These are phyloP conservation scores for Ceratobasidium sp. DNA, from an alignment of 1,284 basidiomycete species.

Conservation along the genomic window DNA sequence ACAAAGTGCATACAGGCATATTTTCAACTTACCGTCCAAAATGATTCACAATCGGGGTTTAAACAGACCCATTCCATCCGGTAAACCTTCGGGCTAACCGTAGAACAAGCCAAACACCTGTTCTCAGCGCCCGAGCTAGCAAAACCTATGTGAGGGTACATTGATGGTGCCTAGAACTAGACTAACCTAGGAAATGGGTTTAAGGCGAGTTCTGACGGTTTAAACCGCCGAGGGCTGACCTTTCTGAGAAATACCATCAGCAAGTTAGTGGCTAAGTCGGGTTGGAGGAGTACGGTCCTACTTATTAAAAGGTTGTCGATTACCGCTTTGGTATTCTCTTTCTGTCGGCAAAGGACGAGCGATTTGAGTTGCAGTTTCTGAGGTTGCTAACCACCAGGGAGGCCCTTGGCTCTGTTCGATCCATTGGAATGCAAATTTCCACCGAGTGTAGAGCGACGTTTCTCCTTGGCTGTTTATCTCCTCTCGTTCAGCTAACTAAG, in stretches of 20 bases:
- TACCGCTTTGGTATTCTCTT: not conserved
- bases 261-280: not conserved
- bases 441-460: slow-evolving; percentile 23
- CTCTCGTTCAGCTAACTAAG: slow-evolving; percentile 25
- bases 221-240: not conserved
- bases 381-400: slow-evolving; percentile 33
- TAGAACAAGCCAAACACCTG: not conserved
- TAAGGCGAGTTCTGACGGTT: not conserved
- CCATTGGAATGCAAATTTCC: slow-evolving; percentile 44
- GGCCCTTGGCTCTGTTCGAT: slow-evolving; percentile 37
- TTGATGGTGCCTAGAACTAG: not conserved
- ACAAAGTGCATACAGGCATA: not conserved
- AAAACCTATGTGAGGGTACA: not conserved
- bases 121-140: not conserved
- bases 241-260: not conserved
- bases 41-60: slow-evolving; percentile 36
- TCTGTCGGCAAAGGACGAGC: not conserved
- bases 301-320: slow-evolving; percentile 8
- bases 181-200: slow-evolving; percentile 27
- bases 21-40: slow-evolving; percentile 25
- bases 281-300: not conserved
- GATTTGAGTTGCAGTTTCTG: not conserved
- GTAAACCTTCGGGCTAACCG: slow-evolving; percentile 38
- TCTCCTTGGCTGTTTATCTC: slow-evolving; percentile 21
- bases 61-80: slow-evolving; percentile 15